phyloP scores from a whole-genome alignment of 768 basidiomycete species.

The Termitomyces titanicus region DNA sequence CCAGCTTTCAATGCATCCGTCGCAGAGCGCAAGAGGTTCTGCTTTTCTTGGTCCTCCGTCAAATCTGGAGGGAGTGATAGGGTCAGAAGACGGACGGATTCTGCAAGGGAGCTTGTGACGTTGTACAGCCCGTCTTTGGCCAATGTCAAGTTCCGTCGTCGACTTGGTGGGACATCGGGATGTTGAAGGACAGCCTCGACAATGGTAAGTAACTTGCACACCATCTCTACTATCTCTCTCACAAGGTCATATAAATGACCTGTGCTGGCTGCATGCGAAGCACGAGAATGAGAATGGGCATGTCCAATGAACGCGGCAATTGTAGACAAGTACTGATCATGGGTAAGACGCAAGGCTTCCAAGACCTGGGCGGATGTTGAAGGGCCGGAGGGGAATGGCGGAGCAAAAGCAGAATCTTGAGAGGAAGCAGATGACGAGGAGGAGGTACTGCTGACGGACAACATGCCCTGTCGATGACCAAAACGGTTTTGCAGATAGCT shows the following conservation, averaged over 20 bases:
- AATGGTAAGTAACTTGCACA: slow-evolving; percentile 85
- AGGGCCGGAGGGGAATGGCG: slow-evolving; percentile 71
- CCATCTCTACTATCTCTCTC: slow-evolving; percentile 91
- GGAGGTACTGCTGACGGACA: slow-evolving; percentile 68
- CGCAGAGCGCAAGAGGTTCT: slow-evolving; percentile 73
- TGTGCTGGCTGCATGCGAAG: slow-evolving; percentile 89
- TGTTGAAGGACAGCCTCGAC: slow-evolving; percentile 86
- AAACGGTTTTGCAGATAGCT: slow-evolving; percentile 28
- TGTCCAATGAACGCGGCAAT: slow-evolving; percentile 98
- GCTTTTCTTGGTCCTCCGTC: slow-evolving; percentile 83
- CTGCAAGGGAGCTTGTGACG: slow-evolving; percentile 82
- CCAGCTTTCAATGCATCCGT: slow-evolving; percentile 86
- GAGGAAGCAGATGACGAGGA: slow-evolving; percentile 68
- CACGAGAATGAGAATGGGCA: slow-evolving; percentile 87
- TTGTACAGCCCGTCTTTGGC: slow-evolving; percentile 83
- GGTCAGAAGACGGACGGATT: slow-evolving; percentile 80
- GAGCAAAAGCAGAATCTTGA: slow-evolving; percentile 48
- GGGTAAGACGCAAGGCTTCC: slow-evolving; percentile 75
- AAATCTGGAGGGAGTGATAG: slow-evolving; percentile 39
- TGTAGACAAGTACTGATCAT: slow-evolving; percentile 88
- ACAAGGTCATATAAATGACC: slow-evolving; percentile 94
- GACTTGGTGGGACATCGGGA: slow-evolving; percentile 61
- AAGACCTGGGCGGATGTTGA: slow-evolving; percentile 65
- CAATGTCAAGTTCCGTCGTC: slow-evolving; percentile 58
- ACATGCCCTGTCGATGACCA: slow-evolving; percentile 38